A percentile compares a stretch with the other conserved stretches of the same genome.
These are phyloP conservation scores for Sporothrix luriei DNA, from an alignment of 2,329 filamentous ascomycete species.

Conservation along the genomic window DNA sequence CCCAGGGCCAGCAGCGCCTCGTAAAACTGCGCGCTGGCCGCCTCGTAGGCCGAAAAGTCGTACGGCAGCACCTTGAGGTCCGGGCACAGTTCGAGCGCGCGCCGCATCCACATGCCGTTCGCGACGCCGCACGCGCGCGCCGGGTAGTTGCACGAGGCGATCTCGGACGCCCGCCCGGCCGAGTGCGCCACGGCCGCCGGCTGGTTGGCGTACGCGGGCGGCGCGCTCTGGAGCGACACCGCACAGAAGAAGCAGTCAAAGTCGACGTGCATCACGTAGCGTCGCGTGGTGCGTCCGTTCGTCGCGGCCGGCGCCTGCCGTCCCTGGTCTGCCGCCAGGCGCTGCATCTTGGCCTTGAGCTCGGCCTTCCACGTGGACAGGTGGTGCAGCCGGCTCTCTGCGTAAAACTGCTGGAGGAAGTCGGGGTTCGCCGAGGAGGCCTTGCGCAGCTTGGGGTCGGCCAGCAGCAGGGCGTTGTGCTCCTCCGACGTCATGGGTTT, in stretches of 20 bases:
- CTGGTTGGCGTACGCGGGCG: conserved; percentile 75
- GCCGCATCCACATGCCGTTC: conserved; percentile 99
- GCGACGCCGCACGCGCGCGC: conserved; percentile 84
- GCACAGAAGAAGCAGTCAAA: conserved; percentile 99
- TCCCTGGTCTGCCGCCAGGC: conserved; percentile 70
- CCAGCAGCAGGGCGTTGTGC: conserved; percentile 82
- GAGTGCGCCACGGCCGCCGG: conserved; percentile 90
- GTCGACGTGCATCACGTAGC: conserved; percentile 92
- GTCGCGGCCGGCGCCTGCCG: conserved; percentile 34
- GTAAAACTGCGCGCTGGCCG: conserved; percentile 86
- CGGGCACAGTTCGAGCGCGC: conserved; percentile 78
- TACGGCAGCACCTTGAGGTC: conserved; percentile 90
- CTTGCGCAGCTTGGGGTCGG: conserved; percentile 82
- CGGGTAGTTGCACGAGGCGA: conserved; percentile 95
- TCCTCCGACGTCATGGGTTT: conserved; percentile 76
- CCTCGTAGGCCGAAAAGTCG: conserved; percentile 92
- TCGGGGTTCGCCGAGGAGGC: conserved; percentile 90
- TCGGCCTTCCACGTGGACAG: conserved; percentile 96
- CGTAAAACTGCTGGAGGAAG: conserved; percentile 92
- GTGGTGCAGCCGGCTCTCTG: conserved; percentile 92
- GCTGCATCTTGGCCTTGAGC: conserved; percentile 85
- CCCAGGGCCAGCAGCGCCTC: conserved; percentile 76
- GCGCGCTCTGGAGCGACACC: conserved; percentile 77
- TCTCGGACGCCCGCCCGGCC: conserved; percentile 82
- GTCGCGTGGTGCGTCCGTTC: conserved; percentile 59